Percentiles rank a stretch among this genome's conserved stretches.
Evolutionary conservation across 2,329 filamentous ascomycete genomes (phyloP).

Genomic region (Clonostachys rhizophaga): DNA sequence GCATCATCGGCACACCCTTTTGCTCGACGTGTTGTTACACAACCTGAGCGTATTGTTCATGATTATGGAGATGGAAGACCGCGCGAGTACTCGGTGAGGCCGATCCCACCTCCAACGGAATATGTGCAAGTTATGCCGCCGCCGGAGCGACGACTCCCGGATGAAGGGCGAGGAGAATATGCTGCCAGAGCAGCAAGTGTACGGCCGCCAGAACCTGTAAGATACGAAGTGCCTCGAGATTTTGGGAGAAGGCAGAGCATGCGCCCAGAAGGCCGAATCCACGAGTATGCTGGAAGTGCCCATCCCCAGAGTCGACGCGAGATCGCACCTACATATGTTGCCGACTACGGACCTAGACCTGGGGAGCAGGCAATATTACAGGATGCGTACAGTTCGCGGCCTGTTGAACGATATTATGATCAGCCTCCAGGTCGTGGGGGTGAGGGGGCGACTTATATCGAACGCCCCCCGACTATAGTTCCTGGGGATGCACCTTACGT

Average conservation of each 20-base stretch:
- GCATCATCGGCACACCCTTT: constrained; percentile 43
- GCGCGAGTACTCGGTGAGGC: constrained; percentile 52
- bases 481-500: constrained; percentile 37
- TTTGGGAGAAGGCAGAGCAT: constrained; percentile 40
- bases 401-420: constrained; percentile 38
- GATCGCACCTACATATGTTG: constrained; percentile 21
- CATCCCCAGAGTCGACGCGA: constrained; percentile 20
- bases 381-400: constrained; percentile 32
- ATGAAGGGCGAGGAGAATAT: constrained; percentile 31
- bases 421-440: constrained; percentile 15
- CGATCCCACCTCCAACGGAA: constrained; percentile 33
- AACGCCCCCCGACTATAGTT: constrained; percentile 30
- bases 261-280: constrained; percentile 24
- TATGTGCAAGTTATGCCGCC: constrained; percentile 41
- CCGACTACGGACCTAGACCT: constrained; percentile 18
- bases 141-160: constrained; percentile 25
- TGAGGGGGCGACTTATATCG: constrained; percentile 37
- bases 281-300: constrained; percentile 17
- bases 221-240: constrained; percentile 32
- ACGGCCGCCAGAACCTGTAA: constrained; percentile 42
- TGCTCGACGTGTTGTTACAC: constrained; percentile 55
- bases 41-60: constrained; percentile 52
- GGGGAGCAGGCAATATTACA: constrained; percentile 15
- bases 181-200: constrained; percentile 51
- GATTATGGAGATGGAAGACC: constrained; percentile 49